Evolutionary conservation across 1,139 yeast species (phyloP), one percentile per base, ranked within the genome.

Genomic region (Spathaspora sp.): DNA sequence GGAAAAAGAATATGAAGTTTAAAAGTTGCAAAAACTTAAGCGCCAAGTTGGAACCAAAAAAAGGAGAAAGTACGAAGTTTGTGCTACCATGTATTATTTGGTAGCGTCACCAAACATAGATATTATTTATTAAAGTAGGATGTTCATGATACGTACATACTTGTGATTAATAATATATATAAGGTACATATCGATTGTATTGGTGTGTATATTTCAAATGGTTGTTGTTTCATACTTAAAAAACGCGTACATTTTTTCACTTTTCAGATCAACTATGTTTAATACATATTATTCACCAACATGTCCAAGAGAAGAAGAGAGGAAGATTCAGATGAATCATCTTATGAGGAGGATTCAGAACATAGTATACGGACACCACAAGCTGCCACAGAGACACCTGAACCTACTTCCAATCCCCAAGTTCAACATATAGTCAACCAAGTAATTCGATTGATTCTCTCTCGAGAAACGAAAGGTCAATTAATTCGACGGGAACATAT

Each of bases 401-500:
- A 23, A n/a, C 16, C 10, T 23, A 41, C 18, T 2, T 24, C 45
- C 7, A 48, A 39, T 26, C 44, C 45, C 20, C 54, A 50, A 13
- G 43, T 44, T 17, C 42, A 48, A 16, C 48, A 49, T 24, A 49
- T 45, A n/a, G 60, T 61, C 6, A 55, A 53, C 26, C 56, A 54
- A 40, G 57, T 60, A 9, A 53, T 68, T 2, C 50, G 72, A 41
- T 42, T 60, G 9, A 52, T 65, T 6, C 47, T 68, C 29, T 49
- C 60, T 7, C 57, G 64, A 45, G 71, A 65, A 38, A 47, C 57
- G 25, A 61, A 55, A 41, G 64, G 62, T 6, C 62, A 58, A 43
- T 47, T 56, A 31, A 62, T 65, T 18, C 55, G 61, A 41, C 57
- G 70, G 52, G 72, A 66, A 41, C 61, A 60, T 44, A 53, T 65